Evolutionary conservation across 1,139 yeast genomes (phyloP).

Genomic region (Hemisphaericaspora xylofermentans): DNA sequence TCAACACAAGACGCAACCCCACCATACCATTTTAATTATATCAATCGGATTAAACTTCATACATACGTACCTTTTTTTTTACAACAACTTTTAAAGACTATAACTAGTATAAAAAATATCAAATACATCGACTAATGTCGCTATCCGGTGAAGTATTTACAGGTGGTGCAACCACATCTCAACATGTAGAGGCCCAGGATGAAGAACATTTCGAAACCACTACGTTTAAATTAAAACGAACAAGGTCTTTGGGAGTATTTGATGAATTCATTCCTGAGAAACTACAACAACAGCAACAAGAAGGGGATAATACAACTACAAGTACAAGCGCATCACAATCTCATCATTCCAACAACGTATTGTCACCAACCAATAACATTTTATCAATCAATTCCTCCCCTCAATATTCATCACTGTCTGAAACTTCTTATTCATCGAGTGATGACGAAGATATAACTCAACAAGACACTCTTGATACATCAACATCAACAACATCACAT

Average conservation of each 20-base stretch:
- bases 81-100: background rate
- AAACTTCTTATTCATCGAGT: conserved; percentile 1
- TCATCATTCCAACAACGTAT: conserved; percentile 1
- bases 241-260: conserved; percentile 78
- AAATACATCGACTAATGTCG: conserved; percentile 5
- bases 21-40: no score
- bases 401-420: conserved; percentile 4
- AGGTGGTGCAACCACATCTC: conserved; percentile 54
- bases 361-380: background rate
- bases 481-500: background rate
- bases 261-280: conserved; percentile 60
- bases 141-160: conserved; percentile 39
- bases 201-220: conserved; percentile 71
- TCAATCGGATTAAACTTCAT: no score
- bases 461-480: conserved; percentile 4
- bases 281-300: conserved; percentile 10
- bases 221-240: conserved; percentile 75
- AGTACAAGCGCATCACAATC: conserved; percentile 5
- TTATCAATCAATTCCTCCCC: background rate
- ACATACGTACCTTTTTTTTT: background rate
- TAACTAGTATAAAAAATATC: background rate
- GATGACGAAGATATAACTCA: conserved; percentile 1
- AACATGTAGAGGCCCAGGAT: conserved; percentile 67
- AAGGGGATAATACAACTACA: conserved; percentile 1
- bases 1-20: no score